phyloP scores from a whole-genome alignment of 108 stramenopile genomes.

The Nitzschia palea region DNA sequence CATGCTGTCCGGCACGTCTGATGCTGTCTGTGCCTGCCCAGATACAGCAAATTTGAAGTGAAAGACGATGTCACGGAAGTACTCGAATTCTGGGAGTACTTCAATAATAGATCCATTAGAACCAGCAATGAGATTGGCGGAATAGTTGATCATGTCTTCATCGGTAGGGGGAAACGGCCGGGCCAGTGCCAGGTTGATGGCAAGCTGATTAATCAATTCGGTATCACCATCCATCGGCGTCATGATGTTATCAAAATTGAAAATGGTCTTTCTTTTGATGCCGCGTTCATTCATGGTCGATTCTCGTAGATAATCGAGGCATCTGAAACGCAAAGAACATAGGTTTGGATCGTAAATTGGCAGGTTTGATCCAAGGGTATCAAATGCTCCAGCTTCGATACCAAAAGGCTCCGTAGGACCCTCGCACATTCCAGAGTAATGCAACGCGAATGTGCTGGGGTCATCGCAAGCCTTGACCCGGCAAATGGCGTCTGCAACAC shows the following conservation, averaged over 20 bases:
- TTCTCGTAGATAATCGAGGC: constrained; percentile 95
- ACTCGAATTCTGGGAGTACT: constrained; percentile 96
- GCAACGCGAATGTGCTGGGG: constrained; percentile 91
- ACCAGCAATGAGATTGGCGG: constrained; percentile 75
- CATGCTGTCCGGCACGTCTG: constrained; percentile 57
- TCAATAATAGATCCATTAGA: constrained; percentile 87
- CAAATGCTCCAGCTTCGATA: constrained; percentile 94
- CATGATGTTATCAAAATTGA: constrained; percentile 84
- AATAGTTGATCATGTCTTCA: constrained; percentile 63
- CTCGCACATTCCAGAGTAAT: constrained; percentile 94
- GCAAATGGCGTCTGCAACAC: constrained; percentile 95
- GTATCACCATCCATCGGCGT: constrained; percentile 78
- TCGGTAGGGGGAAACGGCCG: constrained; percentile 72
- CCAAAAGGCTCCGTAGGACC: constrained; percentile 96
- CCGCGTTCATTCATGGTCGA: constrained; percentile 69
- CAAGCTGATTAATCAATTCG: constrained; percentile 77
- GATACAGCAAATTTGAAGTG: constrained; percentile 93
- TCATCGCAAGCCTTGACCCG: constrained; percentile 93
- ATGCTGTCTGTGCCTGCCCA: constrained; percentile 70
- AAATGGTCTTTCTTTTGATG: constrained; percentile 74
- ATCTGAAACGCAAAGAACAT: constrained; percentile 80
- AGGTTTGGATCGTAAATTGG: constrained; percentile 92
- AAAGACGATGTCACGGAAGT: constrained; percentile 97
- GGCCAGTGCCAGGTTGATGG: constrained; percentile 78
- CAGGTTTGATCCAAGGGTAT: constrained; percentile 89